phyloP scores from a whole-genome alignment of 257 asterid genomes.

The Solanum clarkiae region DNA sequence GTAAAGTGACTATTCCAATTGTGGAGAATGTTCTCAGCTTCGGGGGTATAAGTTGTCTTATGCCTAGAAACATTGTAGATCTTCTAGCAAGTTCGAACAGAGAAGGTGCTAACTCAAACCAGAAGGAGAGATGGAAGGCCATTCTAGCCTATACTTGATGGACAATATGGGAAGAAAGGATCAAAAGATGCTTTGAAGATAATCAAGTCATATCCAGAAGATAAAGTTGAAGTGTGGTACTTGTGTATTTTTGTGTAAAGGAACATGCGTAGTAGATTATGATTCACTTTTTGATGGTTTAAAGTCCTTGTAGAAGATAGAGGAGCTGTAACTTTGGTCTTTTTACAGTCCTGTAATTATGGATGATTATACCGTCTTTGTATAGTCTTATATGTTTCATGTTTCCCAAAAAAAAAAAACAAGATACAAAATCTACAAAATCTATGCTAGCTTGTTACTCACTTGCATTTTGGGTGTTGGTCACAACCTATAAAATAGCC shows the following conservation, averaged over 20 bases:
- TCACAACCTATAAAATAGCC: conserved; percentile 93
- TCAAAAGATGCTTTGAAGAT: not conserved
- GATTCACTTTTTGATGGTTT: not conserved
- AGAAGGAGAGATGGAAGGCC: not conserved
- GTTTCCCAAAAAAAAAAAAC: not conserved
- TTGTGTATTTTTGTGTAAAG: not conserved
- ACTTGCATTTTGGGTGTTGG: conserved; percentile 96
- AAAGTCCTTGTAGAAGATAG: not conserved
- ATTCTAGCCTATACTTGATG: not conserved
- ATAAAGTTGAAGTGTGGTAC: not conserved
- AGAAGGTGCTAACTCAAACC: not conserved
- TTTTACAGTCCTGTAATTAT: no score
- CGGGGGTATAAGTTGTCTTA: not conserved
- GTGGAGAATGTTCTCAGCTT: not conserved
- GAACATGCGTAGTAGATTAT: not conserved
- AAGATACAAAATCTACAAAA: not conserved
- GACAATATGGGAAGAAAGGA: not conserved
- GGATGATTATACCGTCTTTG: not conserved
- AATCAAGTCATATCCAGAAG: not conserved
- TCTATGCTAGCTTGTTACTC: conserved; percentile 15
- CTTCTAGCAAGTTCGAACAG: not conserved
- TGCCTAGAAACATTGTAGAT: not conserved
- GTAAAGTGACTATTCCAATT: not conserved
- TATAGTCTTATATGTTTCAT: not conserved
- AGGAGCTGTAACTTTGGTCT: not conserved